Base-by-base conservation (phyloP, 2,329 filamentous ascomycete genomes). In the Metarhizium rileyi region DNA sequence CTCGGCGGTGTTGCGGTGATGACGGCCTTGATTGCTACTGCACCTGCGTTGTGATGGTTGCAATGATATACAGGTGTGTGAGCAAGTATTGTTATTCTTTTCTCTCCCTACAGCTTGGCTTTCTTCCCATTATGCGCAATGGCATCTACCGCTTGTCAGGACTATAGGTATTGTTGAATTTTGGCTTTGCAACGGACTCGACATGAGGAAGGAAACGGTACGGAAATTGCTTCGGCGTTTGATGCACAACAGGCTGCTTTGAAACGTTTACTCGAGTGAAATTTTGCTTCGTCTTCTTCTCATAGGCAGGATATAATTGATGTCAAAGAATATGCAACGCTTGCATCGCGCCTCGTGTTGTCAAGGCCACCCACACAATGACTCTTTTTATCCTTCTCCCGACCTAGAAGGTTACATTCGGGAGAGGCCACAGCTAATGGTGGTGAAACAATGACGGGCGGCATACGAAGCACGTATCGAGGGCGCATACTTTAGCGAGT, bases 1-100 rank as follows among this genome's bases (percentile, higher is more conserved):
- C 54, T 70, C 3, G 67, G 67, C 7, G 67, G 67, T 20, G 57
- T 66, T 7, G 66, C 66, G n/a, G 67, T 68, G 36, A 63, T 69
- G 61, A 65, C 66, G 23, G 67, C 65, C 3, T 53, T 70, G 33
- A 69, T 70, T 46, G 67, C 65, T 20, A 69, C 66, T 3, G 67
- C 67, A 3, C 67, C 67, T 3, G 51, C 49, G 2, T 50, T 61
- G 18, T 63, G 38, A 57, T 30, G 35, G 27, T 18, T 36, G 5
- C 43, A 28, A n/a, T n/a, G 7, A 35, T 27, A 38, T 22, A 20
- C 35, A 6, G 10, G 7, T 42, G 7, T 42, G 7, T 12, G 4
- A 25, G n/a, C 23, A 45, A 20, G 7, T 27, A 16, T 14, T 10
- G 4, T 50, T 14, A 47, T 10, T n/a, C 36, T 6, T 45, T 44